Base-by-base conservation (phyloP, 495 filamentous ascomycete genomes). In the Daldinia bambusicola region DNA sequence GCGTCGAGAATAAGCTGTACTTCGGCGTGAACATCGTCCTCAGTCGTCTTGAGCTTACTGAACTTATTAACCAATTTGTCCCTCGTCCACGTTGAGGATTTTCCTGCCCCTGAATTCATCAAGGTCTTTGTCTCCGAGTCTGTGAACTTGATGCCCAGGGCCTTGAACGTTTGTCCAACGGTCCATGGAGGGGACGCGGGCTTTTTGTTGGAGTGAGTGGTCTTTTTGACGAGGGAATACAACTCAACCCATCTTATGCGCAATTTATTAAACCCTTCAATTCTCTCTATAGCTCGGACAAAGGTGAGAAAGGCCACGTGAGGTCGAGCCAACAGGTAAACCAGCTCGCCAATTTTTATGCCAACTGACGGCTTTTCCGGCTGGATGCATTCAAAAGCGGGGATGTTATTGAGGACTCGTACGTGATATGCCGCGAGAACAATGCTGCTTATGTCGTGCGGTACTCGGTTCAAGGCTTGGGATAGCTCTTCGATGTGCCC, bases 11-110 rank as follows among this genome's bases (percentile, higher is more conserved):
- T 36, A 22, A 57, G 53, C 32, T 57, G 53, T 7, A 57, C 34
- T 38, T 57, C 53, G 32, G 53, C 53, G 53, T 57, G 53, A 10
- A 57, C 10, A 5, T 57, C 38, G 12, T 57, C 37, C 31, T 57
- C 53, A 2, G 53, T 22, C n/a, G 32, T 7, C 18, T 16, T 57
- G 34, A 57, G 53, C 34, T 38, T 57, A 5, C 16, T 10, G n/a
- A 57, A 57, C 12, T 30, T 57, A 16, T 30, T 57, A 9, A 38
- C 53, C 9, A 57, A 20, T 57, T 32, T 57, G 6, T 57, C 53
- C 8, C 53, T 57, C 4, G 32, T 53, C 50, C 50, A 57, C 6
- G 4, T 57, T 18, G 16, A 34, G 22, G 50, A 8, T 20, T 53
- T 32, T 2, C 9, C 26, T 5, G 13, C 13, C 50, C 13, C 50